Conservation (phyloP, 176 grass and related monocot species). For the Oryza glaberrima region DNA sequence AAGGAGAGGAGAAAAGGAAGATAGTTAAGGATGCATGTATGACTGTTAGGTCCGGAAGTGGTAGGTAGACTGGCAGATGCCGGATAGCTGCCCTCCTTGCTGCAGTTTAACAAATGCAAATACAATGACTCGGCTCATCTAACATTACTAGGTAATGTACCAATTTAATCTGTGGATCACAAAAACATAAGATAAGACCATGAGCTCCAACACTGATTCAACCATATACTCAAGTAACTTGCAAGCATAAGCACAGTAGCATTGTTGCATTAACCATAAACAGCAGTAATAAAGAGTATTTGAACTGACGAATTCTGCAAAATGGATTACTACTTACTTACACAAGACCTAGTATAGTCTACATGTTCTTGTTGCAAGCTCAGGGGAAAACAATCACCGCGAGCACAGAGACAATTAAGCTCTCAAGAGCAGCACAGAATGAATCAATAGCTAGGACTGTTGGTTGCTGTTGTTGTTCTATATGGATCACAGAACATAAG, state of each 20-base stretch:
- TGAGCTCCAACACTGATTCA: constrained; percentile 23
- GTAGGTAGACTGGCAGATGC: constrained; percentile 3
- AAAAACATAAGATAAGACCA: neutral
- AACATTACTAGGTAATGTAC: neutral
- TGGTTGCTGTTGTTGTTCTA: too few species aligned
- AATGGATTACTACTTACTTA: neutral
- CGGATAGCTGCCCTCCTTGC: constrained; percentile 23
- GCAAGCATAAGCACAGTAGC: neutral
- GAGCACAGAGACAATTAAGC: too few species aligned
- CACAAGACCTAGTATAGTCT: too few species aligned
- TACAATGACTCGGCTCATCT: constrained; percentile 4
- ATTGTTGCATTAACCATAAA: neutral
- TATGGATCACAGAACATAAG: neutral
- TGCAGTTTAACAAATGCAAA: constrained; percentile 22
- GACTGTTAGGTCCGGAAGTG: constrained; percentile 52
- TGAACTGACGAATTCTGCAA: neutral
- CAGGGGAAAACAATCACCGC: too few species aligned
- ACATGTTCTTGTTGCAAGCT: too few species aligned
- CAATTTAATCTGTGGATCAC: neutral
- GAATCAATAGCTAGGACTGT: too few species aligned
- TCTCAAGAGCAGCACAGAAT: too few species aligned
- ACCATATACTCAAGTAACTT: neutral
- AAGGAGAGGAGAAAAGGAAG: constrained; percentile 37
- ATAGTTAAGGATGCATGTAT: constrained; percentile 33
- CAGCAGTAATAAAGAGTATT: neutral